These are phyloP conservation scores for Tothia fuscella DNA, from an alignment of 2,329 filamentous ascomycete species.

Conservation along the genomic window DNA sequence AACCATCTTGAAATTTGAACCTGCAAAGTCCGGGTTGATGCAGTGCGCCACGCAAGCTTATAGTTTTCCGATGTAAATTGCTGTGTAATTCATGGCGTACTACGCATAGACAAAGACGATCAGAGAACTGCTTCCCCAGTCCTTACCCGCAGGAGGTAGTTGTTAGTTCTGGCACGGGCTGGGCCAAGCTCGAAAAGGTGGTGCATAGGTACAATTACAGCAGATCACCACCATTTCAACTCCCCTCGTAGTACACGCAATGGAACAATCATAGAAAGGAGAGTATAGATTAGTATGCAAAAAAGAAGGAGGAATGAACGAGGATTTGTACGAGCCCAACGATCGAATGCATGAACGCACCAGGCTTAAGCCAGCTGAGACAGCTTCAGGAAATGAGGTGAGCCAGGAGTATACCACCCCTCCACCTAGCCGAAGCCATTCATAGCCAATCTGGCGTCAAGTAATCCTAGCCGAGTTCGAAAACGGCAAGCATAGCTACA, in stretches of 20 bases:
- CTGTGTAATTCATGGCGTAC: conserved; percentile 1
- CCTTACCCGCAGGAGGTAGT: background rate
- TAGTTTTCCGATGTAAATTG: background rate
- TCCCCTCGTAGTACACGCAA: background rate
- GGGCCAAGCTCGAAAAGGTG: background rate
- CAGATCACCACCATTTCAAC: background rate
- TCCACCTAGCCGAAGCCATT: conserved; percentile 3
- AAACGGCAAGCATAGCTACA: too few species aligned
- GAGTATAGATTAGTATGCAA: background rate
- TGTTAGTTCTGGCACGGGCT: conserved; percentile 1
- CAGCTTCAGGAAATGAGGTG: conserved; percentile 3
- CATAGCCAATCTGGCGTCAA: too few species aligned
- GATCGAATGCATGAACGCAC: background rate
- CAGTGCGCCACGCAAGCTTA: conserved; percentile 6
- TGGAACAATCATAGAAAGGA: background rate
- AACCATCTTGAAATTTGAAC: conserved; percentile 7
- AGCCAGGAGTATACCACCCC: background rate
- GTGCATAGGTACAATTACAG: background rate
- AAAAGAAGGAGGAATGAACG: conserved; percentile 1
- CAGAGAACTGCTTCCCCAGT: background rate
- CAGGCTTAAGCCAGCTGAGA: background rate
- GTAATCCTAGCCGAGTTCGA: too few species aligned
- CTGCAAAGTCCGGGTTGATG: conserved; percentile 1
- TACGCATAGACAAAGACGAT: conserved; percentile 1
- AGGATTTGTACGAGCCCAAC: background rate